A percentile compares a stretch with the other conserved stretches of the same genome.
These are phyloP conservation scores for Candida michaelii DNA, from an alignment of 805 yeast species.

Conservation along the genomic window DNA sequence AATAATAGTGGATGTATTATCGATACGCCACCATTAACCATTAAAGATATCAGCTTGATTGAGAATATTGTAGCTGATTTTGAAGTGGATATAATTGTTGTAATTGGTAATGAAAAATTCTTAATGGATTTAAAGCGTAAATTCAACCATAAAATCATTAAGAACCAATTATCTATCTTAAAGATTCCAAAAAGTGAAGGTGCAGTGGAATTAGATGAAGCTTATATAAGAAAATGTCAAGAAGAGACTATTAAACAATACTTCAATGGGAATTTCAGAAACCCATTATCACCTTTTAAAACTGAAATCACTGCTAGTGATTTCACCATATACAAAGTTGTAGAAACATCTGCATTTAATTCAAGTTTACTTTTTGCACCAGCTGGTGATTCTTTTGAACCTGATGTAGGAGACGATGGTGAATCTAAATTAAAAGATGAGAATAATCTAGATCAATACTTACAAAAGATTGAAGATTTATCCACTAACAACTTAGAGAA, in stretches of 20 bases:
- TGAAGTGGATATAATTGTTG: conserved; percentile 58
- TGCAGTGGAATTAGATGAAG: conserved; percentile 69
- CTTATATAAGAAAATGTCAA: conserved; percentile 67
- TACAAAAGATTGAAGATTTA: conserved; percentile 41
- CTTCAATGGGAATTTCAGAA: conserved; percentile 74
- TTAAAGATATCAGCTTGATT: conserved; percentile 51
- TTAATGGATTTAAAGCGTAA: conserved; percentile 61
- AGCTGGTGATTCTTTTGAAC: conserved; percentile 41
- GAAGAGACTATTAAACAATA: conserved; percentile 80
- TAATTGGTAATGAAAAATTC: conserved; percentile 74
- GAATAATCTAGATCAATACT: conserved; percentile 32
- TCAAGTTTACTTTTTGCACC: conserved; percentile 41
- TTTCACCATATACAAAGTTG: conserved; percentile 59
- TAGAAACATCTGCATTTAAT: conserved; percentile 42
- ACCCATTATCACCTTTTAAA: conserved; percentile 80
- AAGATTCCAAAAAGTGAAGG: conserved; percentile 76
- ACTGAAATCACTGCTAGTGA: conserved; percentile 68
- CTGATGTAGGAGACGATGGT: conserved; percentile 21
- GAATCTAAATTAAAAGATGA: conserved; percentile 24
- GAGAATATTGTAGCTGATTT: conserved; percentile 60
- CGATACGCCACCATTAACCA: conserved; percentile 68
- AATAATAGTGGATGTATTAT: conserved; percentile 59
- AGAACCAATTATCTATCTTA: conserved; percentile 43
- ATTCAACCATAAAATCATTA: conserved; percentile 32
- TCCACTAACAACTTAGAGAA: conserved; percentile 63